Evolutionary conservation across 495 filamentous ascomycete species (phyloP), one percentile per base, ranked within the genome.

Genomic region (Lasiosphaeria ovina): DNA sequence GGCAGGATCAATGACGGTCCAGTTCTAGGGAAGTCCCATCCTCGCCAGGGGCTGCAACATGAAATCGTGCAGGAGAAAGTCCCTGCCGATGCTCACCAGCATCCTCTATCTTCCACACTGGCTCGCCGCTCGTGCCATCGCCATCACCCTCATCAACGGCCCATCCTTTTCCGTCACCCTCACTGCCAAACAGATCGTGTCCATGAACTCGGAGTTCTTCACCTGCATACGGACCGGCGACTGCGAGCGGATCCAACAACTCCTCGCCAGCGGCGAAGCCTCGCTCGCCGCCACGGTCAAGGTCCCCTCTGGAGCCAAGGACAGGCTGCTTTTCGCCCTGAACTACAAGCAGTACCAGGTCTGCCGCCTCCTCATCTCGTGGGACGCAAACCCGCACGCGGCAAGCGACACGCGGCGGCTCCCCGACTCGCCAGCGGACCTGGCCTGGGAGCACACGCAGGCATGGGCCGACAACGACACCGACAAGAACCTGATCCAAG

Each of bases 91-190:
- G 4, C 11, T 47, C 12, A 47, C 12, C 44, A n/a, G 44, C 44
- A 5, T 47, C 5, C 16, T 47, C 44, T 47, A 47, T n/a, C 44
- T 47, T n/a, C 44, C 44, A 14, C 44, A 47, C 12, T 47, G 44
- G 44, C 44, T 47, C 44, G 44, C 44, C 44, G 11, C 44, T n/a
- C 44, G 44, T n/a, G 44, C 44, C 44, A 47, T 47, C 5, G 44
- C 44, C 44, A n/a, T 47, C 7, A 47, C 44, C 11, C 44, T 47
- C 6, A 47, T n/a, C 7, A 47, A 47, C 44, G 44, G 44, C 44
- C 44, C 44, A 9, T 47, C 44, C 11, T n/a, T 47, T 4, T 9
- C 44, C 12, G 5, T 47, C 8, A 14, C 44, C 12, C 11, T 47
- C 6, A 47, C 44, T n/a, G 11, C 16, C 7, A 47, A 11, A 9